Base-by-base conservation (phyloP, 805 yeast species). In the Naumovozyma dairenensis region DNA sequence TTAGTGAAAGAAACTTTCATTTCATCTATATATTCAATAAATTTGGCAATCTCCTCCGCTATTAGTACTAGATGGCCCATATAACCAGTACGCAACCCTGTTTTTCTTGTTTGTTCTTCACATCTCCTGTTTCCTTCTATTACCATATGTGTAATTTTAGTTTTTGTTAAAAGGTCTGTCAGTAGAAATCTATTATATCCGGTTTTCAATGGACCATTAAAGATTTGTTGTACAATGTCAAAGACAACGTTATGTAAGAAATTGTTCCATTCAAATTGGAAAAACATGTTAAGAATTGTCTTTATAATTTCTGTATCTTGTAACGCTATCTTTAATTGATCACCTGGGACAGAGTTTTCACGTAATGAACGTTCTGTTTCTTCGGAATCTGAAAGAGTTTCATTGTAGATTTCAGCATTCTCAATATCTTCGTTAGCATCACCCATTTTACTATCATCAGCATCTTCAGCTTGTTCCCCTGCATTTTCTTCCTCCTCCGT, bases 31-130 rank as follows among this genome's bases (percentile, higher is more conserved):
- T 73, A 65, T 7, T 66, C 62, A 2, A 65, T 60, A 54, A 92
- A 92, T 58, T 89, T 89, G 32, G 89, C 96, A 29, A 89, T 93
- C 57, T 89, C 98, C 55, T 92, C 97, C 31, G 95, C 87, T 35
- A 92, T 84, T 21, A 89, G 64, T 4, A 94, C 86, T 40, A 89
- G 60, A 56, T 89, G 97, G 17, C 98, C 98, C 85, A 87, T 86
- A 57, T 89, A 92, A 0, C 97, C 98, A 16, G 89, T 72, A 36
- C 96, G 66, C 12, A 84, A 71, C 13, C 75, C 76, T 3, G 68
- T 69, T 31, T 60, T 61, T 42, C 67, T 69, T 54, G 84, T 85
- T 43, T 75, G 68, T 36, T 71, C 72, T 19, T 66, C 62, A 44
- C 83, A 78, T 31, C 63, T 62, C 29, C 62, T 59, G 44, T 79